These are phyloP conservation scores for Penicillium sp. DNA, from an alignment of 2,329 filamentous ascomycete genomes.

Conservation along the genomic window DNA sequence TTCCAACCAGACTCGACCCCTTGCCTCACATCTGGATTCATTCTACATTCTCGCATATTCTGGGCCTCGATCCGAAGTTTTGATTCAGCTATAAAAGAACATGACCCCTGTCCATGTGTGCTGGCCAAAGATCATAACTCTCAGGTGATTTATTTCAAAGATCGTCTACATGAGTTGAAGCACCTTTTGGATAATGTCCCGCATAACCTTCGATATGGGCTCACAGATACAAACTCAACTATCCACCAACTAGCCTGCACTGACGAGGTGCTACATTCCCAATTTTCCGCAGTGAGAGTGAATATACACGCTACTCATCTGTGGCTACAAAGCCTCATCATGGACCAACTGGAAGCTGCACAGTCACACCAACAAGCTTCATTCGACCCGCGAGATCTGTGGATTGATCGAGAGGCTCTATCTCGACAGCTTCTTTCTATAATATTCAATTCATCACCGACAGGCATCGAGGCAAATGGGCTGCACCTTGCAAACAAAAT, in stretches of 20 bases:
- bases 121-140: conserved; percentile 2
- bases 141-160: conserved; percentile 25
- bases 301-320: conserved; percentile 45
- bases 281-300: conserved; percentile 33
- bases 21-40: conserved; percentile 35
- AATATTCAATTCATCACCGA: conserved; percentile 37
- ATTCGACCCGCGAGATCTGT: conserved; percentile 15
- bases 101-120: conserved; percentile 15
- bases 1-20: conserved; percentile 5
- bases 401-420: conserved; percentile 42
- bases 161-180: conserved; percentile 32
- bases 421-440: conserved; percentile 43
- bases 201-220: background rate
- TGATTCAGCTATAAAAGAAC: background rate
- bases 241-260: background rate
- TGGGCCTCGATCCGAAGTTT: conserved; percentile 16
- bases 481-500: conserved; percentile 43
- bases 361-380: background rate
- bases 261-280: conserved; percentile 6
- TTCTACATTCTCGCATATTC: conserved; percentile 34
- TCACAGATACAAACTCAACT: too few species aligned
- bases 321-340: conserved; percentile 42
- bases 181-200: conserved; percentile 7
- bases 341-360: conserved; percentile 39
- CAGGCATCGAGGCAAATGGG: conserved; percentile 41